phyloP scores from a whole-genome alignment of 129 eudicot species.

The Silybum marianum region DNA sequence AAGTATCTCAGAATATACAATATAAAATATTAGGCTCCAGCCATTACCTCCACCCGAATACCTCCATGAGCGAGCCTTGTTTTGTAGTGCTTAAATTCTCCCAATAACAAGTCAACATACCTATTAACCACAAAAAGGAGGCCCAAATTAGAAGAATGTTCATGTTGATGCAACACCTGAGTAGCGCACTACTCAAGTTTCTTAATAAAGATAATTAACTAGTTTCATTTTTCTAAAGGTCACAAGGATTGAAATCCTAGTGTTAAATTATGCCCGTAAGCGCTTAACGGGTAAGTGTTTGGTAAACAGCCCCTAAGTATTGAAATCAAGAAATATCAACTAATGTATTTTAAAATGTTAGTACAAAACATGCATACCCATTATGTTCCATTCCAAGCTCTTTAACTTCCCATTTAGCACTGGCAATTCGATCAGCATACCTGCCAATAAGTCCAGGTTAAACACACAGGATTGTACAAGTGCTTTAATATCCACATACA shows the following conservation, averaged over 20 bases:
- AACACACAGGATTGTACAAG: conserved; percentile 7
- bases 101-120: conserved; percentile 89
- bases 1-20: not conserved
- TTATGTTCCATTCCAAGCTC: conserved; percentile 98
- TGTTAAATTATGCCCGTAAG: no score
- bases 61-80: conserved; percentile 98
- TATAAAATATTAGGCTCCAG: not conserved
- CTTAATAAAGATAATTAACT: not conserved
- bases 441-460: conserved; percentile 50
- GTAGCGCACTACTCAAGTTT: not conserved
- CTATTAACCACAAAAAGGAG: conserved; percentile 40
- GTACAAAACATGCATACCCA: conserved; percentile 52
- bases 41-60: conserved; percentile 72
- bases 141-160: no score
- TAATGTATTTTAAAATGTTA: not conserved
- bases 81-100: conserved; percentile 97
- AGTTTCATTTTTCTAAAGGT: conserved; percentile 1
- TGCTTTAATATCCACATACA: no score
- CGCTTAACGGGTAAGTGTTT: no score
- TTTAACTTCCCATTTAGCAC: conserved; percentile 97
- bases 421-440: conserved; percentile 92
- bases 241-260: no score
- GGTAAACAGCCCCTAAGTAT: not conserved
- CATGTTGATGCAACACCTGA: not conserved
- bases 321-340: conserved; percentile 10